phyloP scores from a whole-genome alignment of 2,329 filamentous ascomycete species.

The Aureobasidium pullulans region DNA sequence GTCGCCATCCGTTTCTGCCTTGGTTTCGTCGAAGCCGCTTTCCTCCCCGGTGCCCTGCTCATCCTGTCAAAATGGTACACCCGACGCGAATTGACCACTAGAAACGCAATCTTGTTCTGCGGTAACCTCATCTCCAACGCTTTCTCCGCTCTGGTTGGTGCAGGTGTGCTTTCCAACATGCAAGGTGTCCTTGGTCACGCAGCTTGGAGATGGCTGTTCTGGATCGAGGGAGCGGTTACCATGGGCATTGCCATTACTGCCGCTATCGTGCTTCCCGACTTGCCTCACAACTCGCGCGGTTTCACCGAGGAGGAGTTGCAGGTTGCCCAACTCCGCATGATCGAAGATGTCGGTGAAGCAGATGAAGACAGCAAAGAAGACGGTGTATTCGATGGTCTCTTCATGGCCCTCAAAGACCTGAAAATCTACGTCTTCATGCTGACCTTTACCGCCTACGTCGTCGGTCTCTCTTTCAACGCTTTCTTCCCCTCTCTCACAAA shows the following conservation, averaged over 20 bases:
- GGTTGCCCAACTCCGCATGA: constrained; percentile 33
- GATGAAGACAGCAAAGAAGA: constrained; percentile 41
- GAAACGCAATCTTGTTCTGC: constrained; percentile 22
- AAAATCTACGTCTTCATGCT: constrained; percentile 19
- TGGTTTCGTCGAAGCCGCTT: constrained; percentile 38
- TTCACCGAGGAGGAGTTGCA: constrained; percentile 27
- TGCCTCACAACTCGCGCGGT: constrained; percentile 31
- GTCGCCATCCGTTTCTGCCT: constrained; percentile 32
- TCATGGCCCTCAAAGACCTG: constrained; percentile 21
- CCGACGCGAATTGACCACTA: constrained; percentile 33
- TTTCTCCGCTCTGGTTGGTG: constrained; percentile 53
- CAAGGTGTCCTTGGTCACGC: constrained; percentile 48
- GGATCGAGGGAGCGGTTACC: constrained; percentile 59
- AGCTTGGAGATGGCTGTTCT: constrained; percentile 40
- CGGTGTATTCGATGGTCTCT: constrained; percentile 18
- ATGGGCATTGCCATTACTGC: constrained; percentile 52
- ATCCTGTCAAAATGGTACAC: constrained; percentile 45
- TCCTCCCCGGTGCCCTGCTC: constrained; percentile 34
- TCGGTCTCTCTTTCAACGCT: constrained; percentile 18
- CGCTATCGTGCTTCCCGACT: constrained; percentile 47
- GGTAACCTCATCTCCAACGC: constrained; percentile 47
- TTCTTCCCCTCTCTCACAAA: constrained; percentile 31
- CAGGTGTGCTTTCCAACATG: constrained; percentile 58
- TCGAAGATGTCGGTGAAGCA: constrained; percentile 27
- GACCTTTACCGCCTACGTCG: constrained; percentile 6